These are phyloP conservation scores for Furcasterigmium furcatum DNA, from an alignment of 2,329 filamentous ascomycete species.

Conservation along the genomic window DNA sequence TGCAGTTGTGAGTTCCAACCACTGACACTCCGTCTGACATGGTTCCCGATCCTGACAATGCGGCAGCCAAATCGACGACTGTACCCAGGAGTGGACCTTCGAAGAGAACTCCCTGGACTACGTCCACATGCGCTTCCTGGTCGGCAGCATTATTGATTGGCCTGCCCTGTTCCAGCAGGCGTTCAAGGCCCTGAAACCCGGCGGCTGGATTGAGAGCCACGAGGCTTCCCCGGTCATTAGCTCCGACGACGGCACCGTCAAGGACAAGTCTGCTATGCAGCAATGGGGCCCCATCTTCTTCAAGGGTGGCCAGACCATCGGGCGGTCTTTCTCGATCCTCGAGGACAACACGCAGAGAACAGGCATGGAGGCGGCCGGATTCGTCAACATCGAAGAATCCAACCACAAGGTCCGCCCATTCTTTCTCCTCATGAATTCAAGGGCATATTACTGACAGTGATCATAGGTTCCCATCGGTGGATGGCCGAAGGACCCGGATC, in stretches of 20 bases:
- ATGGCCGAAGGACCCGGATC: slow-evolving; percentile 34
- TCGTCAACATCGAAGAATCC: slow-evolving; percentile 16
- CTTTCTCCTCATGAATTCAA: not conserved
- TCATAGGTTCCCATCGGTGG: slow-evolving; percentile 25
- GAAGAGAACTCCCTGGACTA: slow-evolving; percentile 49
- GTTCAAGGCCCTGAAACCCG: slow-evolving; percentile 45
- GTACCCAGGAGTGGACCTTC: slow-evolving; percentile 47
- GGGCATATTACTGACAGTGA: too few species aligned
- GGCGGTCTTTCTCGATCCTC: slow-evolving; percentile 23
- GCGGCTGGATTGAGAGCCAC: slow-evolving; percentile 37
- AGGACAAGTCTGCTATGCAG: slow-evolving; percentile 21
- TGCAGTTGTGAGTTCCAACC: slow-evolving; percentile 29
- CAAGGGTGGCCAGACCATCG: slow-evolving; percentile 26
- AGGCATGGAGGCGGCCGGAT: slow-evolving; percentile 23
- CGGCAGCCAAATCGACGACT: slow-evolving; percentile 56
- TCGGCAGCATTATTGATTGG: slow-evolving; percentile 51
- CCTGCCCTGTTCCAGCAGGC: slow-evolving; percentile 44
- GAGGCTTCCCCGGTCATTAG: slow-evolving; percentile 24
- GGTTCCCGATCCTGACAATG: too few species aligned
- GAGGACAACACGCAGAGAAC: slow-evolving; percentile 24
- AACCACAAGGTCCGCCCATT: slow-evolving; percentile 14
- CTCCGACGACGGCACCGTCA: slow-evolving; percentile 24
- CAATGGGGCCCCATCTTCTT: slow-evolving; percentile 29
- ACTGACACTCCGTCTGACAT: too few species aligned
- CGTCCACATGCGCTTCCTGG: slow-evolving; percentile 52